These are phyloP conservation scores for Lipomyces spencermartinsiae DNA, from an alignment of 805 yeast genomes.

Conservation along the genomic window DNA sequence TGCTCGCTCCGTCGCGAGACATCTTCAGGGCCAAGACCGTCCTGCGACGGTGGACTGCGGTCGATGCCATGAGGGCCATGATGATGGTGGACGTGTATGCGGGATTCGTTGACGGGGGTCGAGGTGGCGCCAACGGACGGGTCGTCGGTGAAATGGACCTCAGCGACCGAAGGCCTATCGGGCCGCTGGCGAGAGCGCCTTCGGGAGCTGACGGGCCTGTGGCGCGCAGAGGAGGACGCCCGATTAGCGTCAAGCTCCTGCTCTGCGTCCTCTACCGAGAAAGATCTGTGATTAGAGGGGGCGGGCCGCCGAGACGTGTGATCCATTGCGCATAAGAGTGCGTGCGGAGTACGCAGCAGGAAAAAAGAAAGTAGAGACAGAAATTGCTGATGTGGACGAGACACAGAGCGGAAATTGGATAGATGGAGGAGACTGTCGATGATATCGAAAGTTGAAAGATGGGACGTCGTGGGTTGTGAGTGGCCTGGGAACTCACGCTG, in stretches of 20 bases:
- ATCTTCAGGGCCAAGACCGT: conserved; percentile 12
- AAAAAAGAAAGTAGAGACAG: neutral
- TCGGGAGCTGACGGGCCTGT: conserved; percentile 17
- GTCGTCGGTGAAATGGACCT: conserved; percentile 37
- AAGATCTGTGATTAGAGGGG: conserved; percentile 20
- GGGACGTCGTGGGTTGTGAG: neutral
- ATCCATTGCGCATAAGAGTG: conserved; percentile 14
- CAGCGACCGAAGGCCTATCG: conserved; percentile 31
- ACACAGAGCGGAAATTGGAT: neutral
- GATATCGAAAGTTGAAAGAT: neutral
- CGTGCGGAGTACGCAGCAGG: conserved; percentile 2
- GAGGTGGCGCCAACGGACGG: conserved; percentile 33
- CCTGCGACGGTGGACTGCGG: conserved; percentile 10
- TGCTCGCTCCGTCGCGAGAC: conserved; percentile 1
- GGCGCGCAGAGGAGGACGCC: conserved; percentile 20
- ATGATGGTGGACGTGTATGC: conserved; percentile 34
- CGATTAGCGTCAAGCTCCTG: conserved; percentile 26
- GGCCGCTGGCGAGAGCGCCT: conserved; percentile 23
- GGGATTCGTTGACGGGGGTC: conserved; percentile 30
- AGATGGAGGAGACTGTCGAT: neutral
- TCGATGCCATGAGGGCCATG: conserved; percentile 16
- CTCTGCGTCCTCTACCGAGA: conserved; percentile 35
- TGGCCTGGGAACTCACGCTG: neutral
- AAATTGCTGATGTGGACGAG: neutral
- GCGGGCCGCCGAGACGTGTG: conserved; percentile 18